Evolutionary conservation across 306 rosid genomes (phyloP).

Genomic region (Notholithocarpus densiflorus): DNA sequence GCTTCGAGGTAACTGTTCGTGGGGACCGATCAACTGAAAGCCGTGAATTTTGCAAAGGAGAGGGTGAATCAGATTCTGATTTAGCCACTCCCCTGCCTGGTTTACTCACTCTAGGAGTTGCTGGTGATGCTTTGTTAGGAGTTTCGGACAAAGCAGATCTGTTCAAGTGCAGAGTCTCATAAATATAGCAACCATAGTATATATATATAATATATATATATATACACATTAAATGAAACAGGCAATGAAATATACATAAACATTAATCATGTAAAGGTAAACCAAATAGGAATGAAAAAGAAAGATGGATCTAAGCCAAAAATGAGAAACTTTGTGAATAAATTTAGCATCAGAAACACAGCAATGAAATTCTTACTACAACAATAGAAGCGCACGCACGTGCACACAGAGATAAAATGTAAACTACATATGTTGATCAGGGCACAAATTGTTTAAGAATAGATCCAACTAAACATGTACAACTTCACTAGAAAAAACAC

Average conservation of each 20-base stretch:
- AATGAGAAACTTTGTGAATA: conserved; percentile 8
- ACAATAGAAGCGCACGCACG: not conserved
- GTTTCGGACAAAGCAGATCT: conserved; percentile 74
- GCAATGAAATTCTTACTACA: conserved; percentile 25
- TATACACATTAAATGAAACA: conserved; percentile 23
- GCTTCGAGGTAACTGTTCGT: conserved; percentile 57
- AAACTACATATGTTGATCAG: not conserved
- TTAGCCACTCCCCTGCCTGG: conserved; percentile 60
- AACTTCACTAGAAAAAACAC: not conserved
- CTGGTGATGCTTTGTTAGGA: conserved; percentile 67
- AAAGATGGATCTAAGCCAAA: conserved; percentile 43
- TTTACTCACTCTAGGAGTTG: conserved; percentile 75
- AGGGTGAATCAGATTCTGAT: conserved; percentile 70
- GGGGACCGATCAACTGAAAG: conserved; percentile 82
- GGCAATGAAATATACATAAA: conserved; percentile 12
- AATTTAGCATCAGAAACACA: conserved; percentile 14
- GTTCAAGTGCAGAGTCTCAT: conserved; percentile 37
- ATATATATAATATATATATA: too few species aligned
- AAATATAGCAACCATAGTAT: not conserved
- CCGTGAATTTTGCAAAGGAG: conserved; percentile 69
- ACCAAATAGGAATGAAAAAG: not conserved
- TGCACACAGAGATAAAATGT: not conserved
- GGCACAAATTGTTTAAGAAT: conserved; percentile 3
- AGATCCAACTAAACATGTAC: conserved; percentile 6
- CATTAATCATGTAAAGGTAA: conserved; percentile 19